Percentiles rank a stretch among this genome's conserved stretches.
These are phyloP conservation scores for Russula lepida DNA, from an alignment of 768 basidiomycete genomes.

Conservation along the genomic window DNA sequence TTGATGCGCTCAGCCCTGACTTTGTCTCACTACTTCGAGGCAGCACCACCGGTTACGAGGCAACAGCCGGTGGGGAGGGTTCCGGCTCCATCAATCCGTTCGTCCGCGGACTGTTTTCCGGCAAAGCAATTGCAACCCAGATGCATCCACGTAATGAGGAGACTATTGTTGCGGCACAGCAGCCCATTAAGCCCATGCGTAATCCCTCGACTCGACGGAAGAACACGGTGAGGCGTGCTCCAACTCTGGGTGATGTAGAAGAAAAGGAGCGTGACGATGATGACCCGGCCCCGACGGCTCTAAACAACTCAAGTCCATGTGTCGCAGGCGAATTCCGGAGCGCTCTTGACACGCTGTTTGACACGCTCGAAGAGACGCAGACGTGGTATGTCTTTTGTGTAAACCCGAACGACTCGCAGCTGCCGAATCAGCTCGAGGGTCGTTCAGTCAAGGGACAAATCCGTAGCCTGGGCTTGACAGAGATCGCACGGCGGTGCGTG, in stretches of 20 bases:
- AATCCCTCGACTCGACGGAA: conserved; percentile 85
- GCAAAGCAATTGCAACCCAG: conserved; percentile 84
- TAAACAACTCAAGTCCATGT: conserved; percentile 44
- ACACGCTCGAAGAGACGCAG: conserved; percentile 83
- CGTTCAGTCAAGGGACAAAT: conserved; percentile 90
- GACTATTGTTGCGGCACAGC: conserved; percentile 91
- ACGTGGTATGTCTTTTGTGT: conserved; percentile 89
- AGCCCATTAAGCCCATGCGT: conserved; percentile 89
- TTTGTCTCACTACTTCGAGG: conserved; percentile 87
- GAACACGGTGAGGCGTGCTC: conserved; percentile 56
- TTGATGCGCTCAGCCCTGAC: conserved; percentile 86
- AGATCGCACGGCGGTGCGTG: conserved; percentile 59
- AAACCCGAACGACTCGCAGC: conserved; percentile 90
- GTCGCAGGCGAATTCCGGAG: conserved; percentile 84
- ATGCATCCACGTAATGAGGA: conserved; percentile 90
- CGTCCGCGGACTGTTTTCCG: conserved; percentile 81
- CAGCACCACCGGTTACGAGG: conserved; percentile 26
- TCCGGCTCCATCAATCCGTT: conserved; percentile 85
- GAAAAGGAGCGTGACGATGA: conserved; percentile 45
- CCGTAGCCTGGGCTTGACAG: conserved; percentile 66
- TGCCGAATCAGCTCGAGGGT: conserved; percentile 91
- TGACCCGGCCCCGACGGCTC: conserved; percentile 26
- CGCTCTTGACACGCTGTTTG: conserved; percentile 78
- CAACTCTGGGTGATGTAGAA: conserved; percentile 37
- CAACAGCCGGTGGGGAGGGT: conserved; percentile 47